Base-by-base conservation (phyloP, 805 yeast genomes). In the Yamadazyma sp. region DNA sequence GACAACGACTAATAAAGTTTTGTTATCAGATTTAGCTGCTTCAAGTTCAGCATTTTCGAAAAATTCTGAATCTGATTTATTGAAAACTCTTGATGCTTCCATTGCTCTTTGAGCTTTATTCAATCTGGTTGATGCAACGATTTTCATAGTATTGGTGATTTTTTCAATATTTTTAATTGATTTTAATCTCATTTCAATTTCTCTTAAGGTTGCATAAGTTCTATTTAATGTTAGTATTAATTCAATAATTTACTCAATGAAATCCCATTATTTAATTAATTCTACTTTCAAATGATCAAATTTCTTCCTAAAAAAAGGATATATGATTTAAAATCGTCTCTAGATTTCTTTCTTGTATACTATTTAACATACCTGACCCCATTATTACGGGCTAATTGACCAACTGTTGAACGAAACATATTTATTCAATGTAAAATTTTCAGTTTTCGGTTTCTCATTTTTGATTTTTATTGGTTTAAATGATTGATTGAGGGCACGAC, bases 71-170 rank as follows among this genome's bases (percentile, higher is more conserved):
- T 88, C 95, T 41, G 89, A 80, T 53, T 75, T 74, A 59, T 82
- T 82, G 75, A 86, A 91, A 43, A 78, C 82, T 65, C 95, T 82
- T 33, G 97, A 83, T 33, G 86, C 77, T 50, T 74, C 71, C 88
- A 88, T 91, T 43, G 97, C 95, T 66, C 82, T 85, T 70, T 88
- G 96, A 44, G 98, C 98, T 71, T 86, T 88, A 62, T 79, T 75
- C 65, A 93, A 79, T 73, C 96, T 84, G 53, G 98, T 93, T 27
- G 98, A 91, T 27, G 98, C 98, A 57, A 93, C 98, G 70, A 93
- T 83, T 77, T 89, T 93, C 98, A 93, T 93, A 68, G 98, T 93
- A 73, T 93, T 93, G 72, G 98, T 93, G 73, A 93, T 93, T 76
- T 93, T 93, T 74, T 93, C 97, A 66, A 93, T 91, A 78, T 93